Conservation (phyloP, 2,329 filamentous ascomycete species). For the Drechslerella dactyloides region DNA sequence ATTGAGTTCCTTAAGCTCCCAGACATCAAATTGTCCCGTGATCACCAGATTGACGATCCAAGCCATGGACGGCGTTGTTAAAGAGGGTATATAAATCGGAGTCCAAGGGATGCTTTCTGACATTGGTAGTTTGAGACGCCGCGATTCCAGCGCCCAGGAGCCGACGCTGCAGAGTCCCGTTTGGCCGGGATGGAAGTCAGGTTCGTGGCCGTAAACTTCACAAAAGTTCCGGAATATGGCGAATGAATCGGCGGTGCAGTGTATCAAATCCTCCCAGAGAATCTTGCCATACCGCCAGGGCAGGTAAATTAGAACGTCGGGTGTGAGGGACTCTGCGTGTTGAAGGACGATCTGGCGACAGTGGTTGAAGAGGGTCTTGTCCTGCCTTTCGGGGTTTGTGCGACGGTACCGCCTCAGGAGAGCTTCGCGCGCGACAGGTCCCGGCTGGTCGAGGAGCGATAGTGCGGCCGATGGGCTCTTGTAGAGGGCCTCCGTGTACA, state of each 20-base stretch:
- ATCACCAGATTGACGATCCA: conserved; percentile 41
- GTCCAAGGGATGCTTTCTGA: conserved; percentile 26
- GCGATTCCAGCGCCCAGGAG: conserved; percentile 9
- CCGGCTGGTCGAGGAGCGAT: conserved; percentile 29
- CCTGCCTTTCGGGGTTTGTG: conserved; percentile 35
- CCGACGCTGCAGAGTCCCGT: conserved; percentile 16
- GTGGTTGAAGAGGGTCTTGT: conserved; percentile 36
- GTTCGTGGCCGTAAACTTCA: conserved; percentile 41
- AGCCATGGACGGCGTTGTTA: conserved; percentile 15
- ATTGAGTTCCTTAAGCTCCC: conserved; percentile 36
- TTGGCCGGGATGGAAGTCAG: conserved; percentile 42
- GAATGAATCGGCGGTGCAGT: conserved; percentile 36
- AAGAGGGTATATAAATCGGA: conserved; percentile 29
- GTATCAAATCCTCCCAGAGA: conserved; percentile 42
- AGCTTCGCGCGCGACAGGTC: conserved; percentile 4
- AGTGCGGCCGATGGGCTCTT: conserved; percentile 12
- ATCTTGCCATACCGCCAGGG: conserved; percentile 42
- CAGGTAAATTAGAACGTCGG: conserved; percentile 27
- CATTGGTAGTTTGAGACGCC: conserved; percentile 35
- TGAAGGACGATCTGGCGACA: conserved; percentile 31
- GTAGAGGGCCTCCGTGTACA: conserved; percentile 41
- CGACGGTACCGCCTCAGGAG: conserved; percentile 34
- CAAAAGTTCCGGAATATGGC: conserved; percentile 46
- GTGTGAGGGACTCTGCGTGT: conserved; percentile 43
- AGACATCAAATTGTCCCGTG: conserved; percentile 24